Conservation (phyloP, 2,329 filamentous ascomycete genomes). For the Pleoardoris graminearum region DNA sequence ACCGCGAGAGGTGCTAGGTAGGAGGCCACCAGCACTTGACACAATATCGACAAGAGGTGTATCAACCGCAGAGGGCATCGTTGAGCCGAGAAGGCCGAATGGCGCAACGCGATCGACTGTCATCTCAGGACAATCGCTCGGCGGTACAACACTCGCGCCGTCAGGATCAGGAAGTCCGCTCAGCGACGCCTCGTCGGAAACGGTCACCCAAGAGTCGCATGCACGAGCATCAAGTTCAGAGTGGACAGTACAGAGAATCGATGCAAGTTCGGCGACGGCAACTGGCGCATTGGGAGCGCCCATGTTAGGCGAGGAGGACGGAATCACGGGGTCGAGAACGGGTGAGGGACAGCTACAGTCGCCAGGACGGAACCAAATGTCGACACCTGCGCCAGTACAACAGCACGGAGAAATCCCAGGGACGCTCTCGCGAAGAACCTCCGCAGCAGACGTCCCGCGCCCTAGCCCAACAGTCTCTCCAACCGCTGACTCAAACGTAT, state of each 20-base stretch:
- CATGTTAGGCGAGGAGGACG: neutral
- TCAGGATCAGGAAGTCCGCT: neutral
- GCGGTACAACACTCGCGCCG: neutral
- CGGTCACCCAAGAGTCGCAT: neutral
- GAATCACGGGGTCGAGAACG: neutral
- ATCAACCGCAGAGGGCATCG: neutral
- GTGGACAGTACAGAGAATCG: too few species aligned
- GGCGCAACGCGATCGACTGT: slow-evolving; percentile 1
- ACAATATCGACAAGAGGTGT: slow-evolving; percentile 8
- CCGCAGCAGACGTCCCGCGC: neutral
- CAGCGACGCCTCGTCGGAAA: slow-evolving; percentile 1
- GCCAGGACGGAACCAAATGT: neutral
- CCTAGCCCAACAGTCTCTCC: neutral
- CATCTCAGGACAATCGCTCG: neutral
- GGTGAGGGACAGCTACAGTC: neutral
- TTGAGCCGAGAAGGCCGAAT: neutral
- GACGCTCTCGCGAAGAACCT: neutral
- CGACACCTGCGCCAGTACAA: neutral
- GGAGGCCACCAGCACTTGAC: slow-evolving; percentile 11
- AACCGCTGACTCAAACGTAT: neutral
- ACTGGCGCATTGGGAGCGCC: neutral
- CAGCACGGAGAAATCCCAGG: neutral
- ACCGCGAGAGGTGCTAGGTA: neutral
- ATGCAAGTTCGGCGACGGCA: slow-evolving; percentile 1
- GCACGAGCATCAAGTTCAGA: neutral